Evolutionary conservation across 192 early-diverging fungal species (phyloP).

Genomic region (Phlyctochytrium planicorne): DNA sequence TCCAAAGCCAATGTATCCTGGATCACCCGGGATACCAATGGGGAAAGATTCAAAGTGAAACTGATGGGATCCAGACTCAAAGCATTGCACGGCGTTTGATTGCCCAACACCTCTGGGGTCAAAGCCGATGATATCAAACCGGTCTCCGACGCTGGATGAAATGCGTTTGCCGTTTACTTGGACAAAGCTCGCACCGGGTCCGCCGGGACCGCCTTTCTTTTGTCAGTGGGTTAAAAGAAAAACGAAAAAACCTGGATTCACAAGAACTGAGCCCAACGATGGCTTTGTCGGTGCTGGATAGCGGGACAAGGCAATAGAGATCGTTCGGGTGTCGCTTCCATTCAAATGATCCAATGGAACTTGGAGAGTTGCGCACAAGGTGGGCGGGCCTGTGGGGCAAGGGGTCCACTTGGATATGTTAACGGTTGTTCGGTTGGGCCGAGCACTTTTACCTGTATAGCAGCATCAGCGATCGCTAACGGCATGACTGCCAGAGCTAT

Average conservation of each 20-base stretch:
- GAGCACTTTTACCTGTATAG: no score
- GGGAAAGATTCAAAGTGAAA: not conserved
- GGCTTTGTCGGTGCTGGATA: not conserved
- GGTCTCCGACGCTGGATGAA: not conserved
- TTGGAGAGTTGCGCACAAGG: not conserved
- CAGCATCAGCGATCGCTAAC: no score
- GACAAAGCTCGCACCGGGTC: not conserved
- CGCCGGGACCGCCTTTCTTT: slow-evolving; percentile 1
- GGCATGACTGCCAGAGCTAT: no score
- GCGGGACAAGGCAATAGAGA: not conserved
- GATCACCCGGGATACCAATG: not conserved
- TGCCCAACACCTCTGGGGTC: slow-evolving; percentile 42
- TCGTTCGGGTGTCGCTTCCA: not conserved
- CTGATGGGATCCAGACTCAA: not conserved
- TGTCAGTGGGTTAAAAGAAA: not conserved
- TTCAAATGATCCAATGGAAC: not conserved
- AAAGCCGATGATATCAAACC: not conserved
- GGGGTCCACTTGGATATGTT: no score
- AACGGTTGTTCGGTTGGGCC: no score
- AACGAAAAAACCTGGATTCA: not conserved
- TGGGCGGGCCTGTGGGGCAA: no score
- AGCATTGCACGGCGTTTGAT: slow-evolving; percentile 24
- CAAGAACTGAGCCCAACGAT: not conserved
- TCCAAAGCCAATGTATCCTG: not conserved
- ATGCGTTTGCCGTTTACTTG: not conserved